These are phyloP conservation scores for Lachancea sp. DNA, from an alignment of 805 yeast species.

Conservation along the genomic window DNA sequence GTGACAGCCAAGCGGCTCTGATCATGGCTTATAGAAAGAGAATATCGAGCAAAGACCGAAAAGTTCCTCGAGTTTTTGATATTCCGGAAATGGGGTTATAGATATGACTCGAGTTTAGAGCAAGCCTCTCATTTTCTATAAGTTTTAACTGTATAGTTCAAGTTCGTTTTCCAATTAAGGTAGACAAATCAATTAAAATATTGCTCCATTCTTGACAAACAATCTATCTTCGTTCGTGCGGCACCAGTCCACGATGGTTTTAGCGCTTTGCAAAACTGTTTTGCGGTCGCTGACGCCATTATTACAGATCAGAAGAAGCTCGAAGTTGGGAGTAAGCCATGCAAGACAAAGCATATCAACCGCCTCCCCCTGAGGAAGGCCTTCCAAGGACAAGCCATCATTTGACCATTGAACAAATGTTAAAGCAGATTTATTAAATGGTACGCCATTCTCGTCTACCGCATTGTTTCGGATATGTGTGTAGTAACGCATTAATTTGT, in stretches of 20 bases:
- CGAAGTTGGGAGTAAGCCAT: slow-evolving; percentile 56
- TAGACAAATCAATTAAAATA: slow-evolving; percentile 40
- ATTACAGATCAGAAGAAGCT: slow-evolving; percentile 46
- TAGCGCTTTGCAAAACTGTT: slow-evolving; percentile 52
- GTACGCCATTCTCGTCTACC: slow-evolving; percentile 24
- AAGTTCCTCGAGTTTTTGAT: slow-evolving; percentile 13
- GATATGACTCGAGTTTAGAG: no score
- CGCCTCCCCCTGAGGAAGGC: slow-evolving; percentile 15
- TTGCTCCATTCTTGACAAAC: slow-evolving; percentile 70
- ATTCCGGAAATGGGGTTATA: not conserved
- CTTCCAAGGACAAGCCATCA: slow-evolving; percentile 9
- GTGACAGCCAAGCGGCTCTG: slow-evolving; percentile 12
- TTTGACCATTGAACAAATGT: slow-evolving; percentile 42
- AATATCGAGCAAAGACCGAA: slow-evolving; percentile 14
- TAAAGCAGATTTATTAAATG: slow-evolving; percentile 36
- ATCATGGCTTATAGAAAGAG: slow-evolving; percentile 16
- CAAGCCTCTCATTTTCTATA: no score
- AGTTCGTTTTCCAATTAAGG: no score
- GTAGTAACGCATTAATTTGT: slow-evolving; percentile 25
- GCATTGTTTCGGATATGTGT: slow-evolving; percentile 24
- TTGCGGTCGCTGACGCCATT: slow-evolving; percentile 54
- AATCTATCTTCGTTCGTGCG: slow-evolving; percentile 60
- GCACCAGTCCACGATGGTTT: slow-evolving; percentile 70
- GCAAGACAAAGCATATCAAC: slow-evolving; percentile 38
- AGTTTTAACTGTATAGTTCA: no score